A percentile compares a stretch with the other conserved stretches of the same genome.
phyloP scores from a whole-genome alignment of 768 basidiomycete species.

The Royoungia palumana region DNA sequence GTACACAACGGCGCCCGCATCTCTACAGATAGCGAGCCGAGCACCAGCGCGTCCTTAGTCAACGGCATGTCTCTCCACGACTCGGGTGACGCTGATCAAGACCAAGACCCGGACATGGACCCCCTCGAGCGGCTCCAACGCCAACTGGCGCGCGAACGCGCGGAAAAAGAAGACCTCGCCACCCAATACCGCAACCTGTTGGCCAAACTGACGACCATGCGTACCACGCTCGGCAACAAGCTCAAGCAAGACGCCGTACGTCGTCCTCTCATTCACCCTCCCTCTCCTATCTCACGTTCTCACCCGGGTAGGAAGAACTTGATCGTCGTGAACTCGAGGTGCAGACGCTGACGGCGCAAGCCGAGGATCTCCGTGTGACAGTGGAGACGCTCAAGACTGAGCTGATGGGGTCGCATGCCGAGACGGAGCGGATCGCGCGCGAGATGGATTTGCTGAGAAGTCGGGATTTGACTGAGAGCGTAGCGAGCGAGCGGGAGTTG shows the following conservation, averaged over 20 bases:
- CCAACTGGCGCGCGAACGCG: constrained; percentile 70
- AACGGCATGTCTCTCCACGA: constrained; percentile 36
- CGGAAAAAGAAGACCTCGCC: constrained; percentile 87
- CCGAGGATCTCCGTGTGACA: constrained; percentile 66
- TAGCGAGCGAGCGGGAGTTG: constrained; percentile 73
- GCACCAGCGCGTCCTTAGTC: constrained; percentile 20
- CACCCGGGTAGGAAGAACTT: constrained; percentile 80
- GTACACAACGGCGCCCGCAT: constrained; percentile 25
- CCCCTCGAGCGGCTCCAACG: constrained; percentile 59
- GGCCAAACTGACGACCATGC: constrained; percentile 88
- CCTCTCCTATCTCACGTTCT: background rate
- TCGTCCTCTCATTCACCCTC: constrained; percentile 11
- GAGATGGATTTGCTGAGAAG: constrained; percentile 70
- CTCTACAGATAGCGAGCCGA: constrained; percentile 45
- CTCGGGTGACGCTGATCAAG: constrained; percentile 24
- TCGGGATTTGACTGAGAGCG: constrained; percentile 63
- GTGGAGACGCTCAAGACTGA: constrained; percentile 81
- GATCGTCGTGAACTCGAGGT: constrained; percentile 87
- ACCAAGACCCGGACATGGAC: constrained; percentile 43
- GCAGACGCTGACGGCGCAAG: constrained; percentile 72
- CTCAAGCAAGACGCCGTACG: constrained; percentile 93
- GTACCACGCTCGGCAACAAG: constrained; percentile 90
- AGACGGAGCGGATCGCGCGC: constrained; percentile 63
- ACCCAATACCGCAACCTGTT: constrained; percentile 84
- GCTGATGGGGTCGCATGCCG: constrained; percentile 69